Evolutionary conservation across 305 asterid species (phyloP), one percentile per base, ranked within the genome.

Genomic region (Fraxinus xanthoxyloides): DNA sequence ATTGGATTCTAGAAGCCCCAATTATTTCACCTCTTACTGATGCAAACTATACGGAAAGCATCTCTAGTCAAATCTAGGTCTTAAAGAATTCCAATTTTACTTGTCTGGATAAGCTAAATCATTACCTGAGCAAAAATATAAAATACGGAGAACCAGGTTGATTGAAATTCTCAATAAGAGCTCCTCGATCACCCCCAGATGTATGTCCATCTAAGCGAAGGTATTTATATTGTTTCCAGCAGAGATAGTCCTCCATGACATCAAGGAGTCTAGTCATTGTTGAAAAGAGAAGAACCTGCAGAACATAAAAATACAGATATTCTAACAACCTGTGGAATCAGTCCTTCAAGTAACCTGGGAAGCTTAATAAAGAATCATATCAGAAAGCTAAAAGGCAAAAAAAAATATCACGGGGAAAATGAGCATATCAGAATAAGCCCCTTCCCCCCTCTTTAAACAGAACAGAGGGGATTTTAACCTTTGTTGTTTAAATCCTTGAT

Each of bases 261-360:
- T 97, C 98, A 87, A 97, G 98, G 74, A 97, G 89, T 87, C 99
- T 92, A 82, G 99, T 97, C 99, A 97, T 97, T 81, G 99, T 97
- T 77, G 99, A 97, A 82, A 97, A 97, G 36, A 97, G 97, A 86
- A 97, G 96, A 88, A 97, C 95, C 99, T 94, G 89, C 80, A 90
- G 83, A 81, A 54, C 69, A 72, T 78, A 72, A 63, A 36, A 76
- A 69, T 26, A 40, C 17, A 72, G 38, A 36, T 32, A 43, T 38
- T 56, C 38, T 13, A 76, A 15, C 78, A 19, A 32, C n/a, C 31
- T 26, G 10, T 6, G 17, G 32, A 65, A 79, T 67, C 23, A 75
- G 78, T 46, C 46, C 67, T 46, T 67, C 12, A 4, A 80, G 72
- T 26, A 48, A 79, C 78, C 67, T 30, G 10, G 59, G 73, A 79